Conservation (phyloP, 2,329 filamentous ascomycete genomes). For the Monilinia aucupariae region DNA sequence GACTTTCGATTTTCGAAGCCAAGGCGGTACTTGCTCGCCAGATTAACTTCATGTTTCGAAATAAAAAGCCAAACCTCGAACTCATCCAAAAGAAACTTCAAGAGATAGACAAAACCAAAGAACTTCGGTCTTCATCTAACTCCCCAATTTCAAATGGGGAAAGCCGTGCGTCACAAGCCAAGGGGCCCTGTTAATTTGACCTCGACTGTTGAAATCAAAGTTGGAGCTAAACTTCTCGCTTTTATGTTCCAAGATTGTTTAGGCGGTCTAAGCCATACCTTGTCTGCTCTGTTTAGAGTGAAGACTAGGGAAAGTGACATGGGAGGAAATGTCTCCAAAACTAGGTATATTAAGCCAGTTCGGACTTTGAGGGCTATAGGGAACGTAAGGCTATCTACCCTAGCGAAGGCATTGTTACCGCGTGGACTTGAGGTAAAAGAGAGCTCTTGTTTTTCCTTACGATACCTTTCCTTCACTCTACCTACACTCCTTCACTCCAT, state of each 20-base stretch:
- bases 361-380: constrained; percentile 6
- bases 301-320: background rate
- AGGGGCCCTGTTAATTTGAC: background rate
- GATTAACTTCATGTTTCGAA: background rate
- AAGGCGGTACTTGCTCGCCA: background rate
- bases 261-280: constrained; percentile 10
- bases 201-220: background rate
- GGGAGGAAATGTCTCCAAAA: constrained; percentile 4
- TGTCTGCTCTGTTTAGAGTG: constrained; percentile 11
- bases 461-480: constrained; percentile 4
- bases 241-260: constrained; percentile 5
- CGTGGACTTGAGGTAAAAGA: background rate
- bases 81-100: background rate
- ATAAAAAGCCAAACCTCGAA: background rate
- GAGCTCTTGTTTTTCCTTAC: constrained; percentile 13
- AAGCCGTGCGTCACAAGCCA: constrained; percentile 9
- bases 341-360: constrained; percentile 6
- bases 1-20: background rate
- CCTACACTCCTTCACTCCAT: constrained; percentile 8
- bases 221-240: background rate
- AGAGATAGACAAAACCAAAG: background rate
- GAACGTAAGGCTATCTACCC: constrained; percentile 14
- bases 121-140: background rate
- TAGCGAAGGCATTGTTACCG: constrained; percentile 9
- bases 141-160: constrained; percentile 9